Percentiles rank a stretch among this genome's conserved stretches.
Conservation (phyloP, 2,329 filamentous ascomycete genomes). For the Diplodia mutila region DNA sequence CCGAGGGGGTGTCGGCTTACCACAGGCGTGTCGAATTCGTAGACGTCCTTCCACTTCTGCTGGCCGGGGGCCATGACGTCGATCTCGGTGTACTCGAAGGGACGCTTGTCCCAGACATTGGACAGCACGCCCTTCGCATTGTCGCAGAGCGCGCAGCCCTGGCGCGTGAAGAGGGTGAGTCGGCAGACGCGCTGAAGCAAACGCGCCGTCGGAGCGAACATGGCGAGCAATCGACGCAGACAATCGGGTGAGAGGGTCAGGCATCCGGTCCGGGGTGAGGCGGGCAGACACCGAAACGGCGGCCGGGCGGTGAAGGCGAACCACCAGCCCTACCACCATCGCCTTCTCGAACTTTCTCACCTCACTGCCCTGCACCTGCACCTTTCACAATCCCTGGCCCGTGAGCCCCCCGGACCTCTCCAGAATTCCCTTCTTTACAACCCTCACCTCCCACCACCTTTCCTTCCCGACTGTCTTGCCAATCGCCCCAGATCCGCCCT, state of each 20-base stretch:
- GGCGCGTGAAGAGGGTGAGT: conserved; percentile 75
- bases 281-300: not conserved
- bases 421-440: not conserved
- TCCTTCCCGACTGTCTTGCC: not conserved
- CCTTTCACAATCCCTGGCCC: not conserved
- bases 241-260: not conserved
- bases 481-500: not conserved
- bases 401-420: not conserved
- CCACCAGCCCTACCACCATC: conserved; percentile 5
- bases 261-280: not conserved
- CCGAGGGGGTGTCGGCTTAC: conserved; percentile 50
- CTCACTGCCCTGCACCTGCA: conserved; percentile 3
- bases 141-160: conserved; percentile 71
- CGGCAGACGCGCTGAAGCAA: conserved; percentile 48
- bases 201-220: conserved; percentile 31
- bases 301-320: not conserved
- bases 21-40: conserved; percentile 82
- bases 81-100: conserved; percentile 71
- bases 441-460: not conserved
- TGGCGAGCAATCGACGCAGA: not conserved
- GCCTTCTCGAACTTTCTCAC: conserved; percentile 21
- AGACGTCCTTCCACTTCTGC: conserved; percentile 70
- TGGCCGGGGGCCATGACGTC: conserved; percentile 68
- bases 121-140: conserved; percentile 70
- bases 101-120: conserved; percentile 67